A percentile compares a stretch with the other conserved stretches of the same genome.
Evolutionary conservation across 2,329 filamentous ascomycete genomes (phyloP).

Genomic region (Immersiporthe knoxdaviesiana): DNA sequence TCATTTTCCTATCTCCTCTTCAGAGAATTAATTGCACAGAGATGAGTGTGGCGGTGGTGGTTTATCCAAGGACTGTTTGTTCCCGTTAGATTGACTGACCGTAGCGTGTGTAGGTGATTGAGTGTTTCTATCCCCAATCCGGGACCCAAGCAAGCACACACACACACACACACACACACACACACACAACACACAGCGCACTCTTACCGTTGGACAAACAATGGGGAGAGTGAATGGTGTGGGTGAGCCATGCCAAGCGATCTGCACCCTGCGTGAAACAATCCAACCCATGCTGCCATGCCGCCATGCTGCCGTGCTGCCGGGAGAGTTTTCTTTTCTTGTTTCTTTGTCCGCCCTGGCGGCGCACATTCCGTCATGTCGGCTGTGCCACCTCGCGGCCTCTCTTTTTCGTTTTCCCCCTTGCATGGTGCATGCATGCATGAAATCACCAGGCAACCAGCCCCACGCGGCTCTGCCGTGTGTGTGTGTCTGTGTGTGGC

Average conservation of each 20-base stretch:
- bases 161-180: not conserved
- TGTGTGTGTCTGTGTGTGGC: not conserved
- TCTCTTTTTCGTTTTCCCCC: not conserved
- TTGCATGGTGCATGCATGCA: not conserved
- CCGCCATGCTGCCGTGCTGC: not conserved
- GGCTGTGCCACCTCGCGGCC: not conserved
- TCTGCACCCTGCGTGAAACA: not conserved
- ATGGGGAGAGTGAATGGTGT: not conserved
- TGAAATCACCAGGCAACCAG: not conserved
- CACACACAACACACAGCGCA: not conserved
- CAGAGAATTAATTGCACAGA: not conserved
- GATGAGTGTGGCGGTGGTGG: not conserved
- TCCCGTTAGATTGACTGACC: not conserved
- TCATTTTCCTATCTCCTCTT: too few species aligned
- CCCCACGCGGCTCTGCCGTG: not conserved
- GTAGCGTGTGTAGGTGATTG: not conserved
- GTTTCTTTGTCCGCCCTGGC: not conserved
- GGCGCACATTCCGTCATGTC: not conserved
- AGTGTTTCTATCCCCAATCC: not conserved
- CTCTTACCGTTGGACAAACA: not conserved
- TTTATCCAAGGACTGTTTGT: not conserved
- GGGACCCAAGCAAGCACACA: not conserved
- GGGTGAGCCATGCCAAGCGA: not conserved
- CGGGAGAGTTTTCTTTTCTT: too few species aligned
- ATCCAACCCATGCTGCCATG: not conserved